phyloP scores from a whole-genome alignment of 2,329 filamentous ascomycete genomes.

The Acephala macrosclerotiorum region DNA sequence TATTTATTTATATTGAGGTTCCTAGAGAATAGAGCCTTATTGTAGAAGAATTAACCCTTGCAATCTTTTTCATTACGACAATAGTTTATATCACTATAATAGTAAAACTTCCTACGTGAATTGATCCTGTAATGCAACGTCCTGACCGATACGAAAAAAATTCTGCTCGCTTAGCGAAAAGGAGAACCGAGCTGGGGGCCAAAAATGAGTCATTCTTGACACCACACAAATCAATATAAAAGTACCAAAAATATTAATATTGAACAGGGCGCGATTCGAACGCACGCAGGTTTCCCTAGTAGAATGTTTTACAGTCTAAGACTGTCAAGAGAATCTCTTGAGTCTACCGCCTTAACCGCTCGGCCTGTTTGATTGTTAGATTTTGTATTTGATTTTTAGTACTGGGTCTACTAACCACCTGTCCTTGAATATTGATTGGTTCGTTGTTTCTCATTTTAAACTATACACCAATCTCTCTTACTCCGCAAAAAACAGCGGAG shows the following conservation, averaged over 20 bases:
- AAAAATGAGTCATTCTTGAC: background rate
- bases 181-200: background rate
- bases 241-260: background rate
- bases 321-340: background rate
- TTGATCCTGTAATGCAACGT: too few species aligned
- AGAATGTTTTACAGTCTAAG: constrained; percentile 1
- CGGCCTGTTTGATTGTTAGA: background rate
- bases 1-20: too few species aligned
- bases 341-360: constrained; percentile 8
- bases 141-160: too few species aligned
- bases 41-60: too few species aligned
- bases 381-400: background rate
- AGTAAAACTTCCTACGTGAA: too few species aligned
- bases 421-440: background rate
- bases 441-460: background rate
- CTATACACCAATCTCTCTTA: background rate
- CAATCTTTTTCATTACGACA: too few species aligned
- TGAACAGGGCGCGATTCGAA: background rate
- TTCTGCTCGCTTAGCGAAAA: background rate
- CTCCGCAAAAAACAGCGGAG: background rate
- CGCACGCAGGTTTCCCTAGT: background rate
- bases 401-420: background rate
- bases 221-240: background rate
- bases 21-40: too few species aligned
- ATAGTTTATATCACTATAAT: too few species aligned